phyloP scores from a whole-genome alignment of 305 asterid genomes.

The Fraxinus platypoda region DNA sequence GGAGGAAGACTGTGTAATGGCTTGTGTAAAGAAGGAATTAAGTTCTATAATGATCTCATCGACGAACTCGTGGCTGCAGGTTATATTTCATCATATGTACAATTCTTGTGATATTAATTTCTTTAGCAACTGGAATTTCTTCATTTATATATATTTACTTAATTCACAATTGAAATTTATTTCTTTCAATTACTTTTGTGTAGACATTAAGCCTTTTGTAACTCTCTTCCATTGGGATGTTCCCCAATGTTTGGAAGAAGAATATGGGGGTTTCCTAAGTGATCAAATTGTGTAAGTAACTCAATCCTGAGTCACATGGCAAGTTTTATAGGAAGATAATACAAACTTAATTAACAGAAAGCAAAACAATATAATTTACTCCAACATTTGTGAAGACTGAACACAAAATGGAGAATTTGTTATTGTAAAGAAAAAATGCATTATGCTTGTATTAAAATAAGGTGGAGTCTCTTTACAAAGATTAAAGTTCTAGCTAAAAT shows the following conservation, averaged over 20 bases:
- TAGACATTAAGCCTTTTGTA: constrained; percentile 33
- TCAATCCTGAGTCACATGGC: neutral
- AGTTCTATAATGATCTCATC: constrained; percentile 36
- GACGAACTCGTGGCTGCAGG: constrained; percentile 31
- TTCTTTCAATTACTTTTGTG: neutral
- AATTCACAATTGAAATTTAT: too few species aligned
- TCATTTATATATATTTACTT: neutral
- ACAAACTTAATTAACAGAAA: neutral
- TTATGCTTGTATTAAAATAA: too few species aligned
- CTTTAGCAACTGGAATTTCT: neutral
- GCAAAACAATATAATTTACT: neutral
- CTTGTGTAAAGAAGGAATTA: constrained; percentile 34
- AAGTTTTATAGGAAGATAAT: too few species aligned
- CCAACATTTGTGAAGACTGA: too few species aligned
- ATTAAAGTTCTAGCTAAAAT: too few species aligned
- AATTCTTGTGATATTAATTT: too few species aligned
- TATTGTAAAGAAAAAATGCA: neutral
- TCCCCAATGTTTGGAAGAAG: constrained; percentile 34
- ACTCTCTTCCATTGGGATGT: constrained; percentile 45
- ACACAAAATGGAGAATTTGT: neutral
- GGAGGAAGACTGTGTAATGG: constrained; percentile 36
- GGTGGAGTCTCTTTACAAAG: too few species aligned
- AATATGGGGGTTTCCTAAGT: constrained; percentile 38
- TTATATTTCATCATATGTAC: neutral
- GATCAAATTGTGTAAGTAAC: constrained; percentile 29